phyloP scores from a whole-genome alignment of 176 grass and related monocot genomes.

The Juncus effusus region DNA sequence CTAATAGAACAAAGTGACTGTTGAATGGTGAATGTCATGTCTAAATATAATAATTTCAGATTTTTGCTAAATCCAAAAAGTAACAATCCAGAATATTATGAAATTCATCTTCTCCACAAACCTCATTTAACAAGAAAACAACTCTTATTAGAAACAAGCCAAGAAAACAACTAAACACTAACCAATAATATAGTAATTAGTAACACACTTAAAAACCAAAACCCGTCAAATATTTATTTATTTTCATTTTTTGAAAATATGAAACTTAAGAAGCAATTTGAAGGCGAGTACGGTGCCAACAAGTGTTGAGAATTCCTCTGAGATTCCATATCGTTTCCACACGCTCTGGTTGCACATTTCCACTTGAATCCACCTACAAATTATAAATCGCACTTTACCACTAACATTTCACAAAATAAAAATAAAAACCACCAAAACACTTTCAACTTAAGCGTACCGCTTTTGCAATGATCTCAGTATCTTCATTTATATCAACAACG shows the following conservation, averaged over 20 bases:
- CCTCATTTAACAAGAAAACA: too few relatives aligned
- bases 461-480: slow-evolving; percentile 38
- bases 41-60: too few relatives aligned
- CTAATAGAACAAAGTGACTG: too few relatives aligned
- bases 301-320: slow-evolving; percentile 35
- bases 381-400: neutral
- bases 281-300: slow-evolving; percentile 26
- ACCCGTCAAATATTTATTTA: neutral
- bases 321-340: slow-evolving; percentile 34
- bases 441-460: slow-evolving; percentile 23
- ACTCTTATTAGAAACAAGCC: too few relatives aligned
- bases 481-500: slow-evolving; percentile 24
- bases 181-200: too few relatives aligned
- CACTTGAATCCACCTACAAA: slow-evolving; percentile 30
- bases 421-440: neutral
- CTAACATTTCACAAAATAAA: neutral
- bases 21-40: too few relatives aligned
- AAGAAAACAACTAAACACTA: too few relatives aligned
- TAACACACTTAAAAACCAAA: too few relatives aligned
- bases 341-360: slow-evolving; percentile 29
- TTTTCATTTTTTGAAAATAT: neutral
- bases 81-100: too few relatives aligned
- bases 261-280: slow-evolving; percentile 9
- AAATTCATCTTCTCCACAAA: too few relatives aligned
- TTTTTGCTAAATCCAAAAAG: too few relatives aligned